Evolutionary conservation across 257 asterid genomes (phyloP).

Genomic region (Leonotis leonurus): DNA sequence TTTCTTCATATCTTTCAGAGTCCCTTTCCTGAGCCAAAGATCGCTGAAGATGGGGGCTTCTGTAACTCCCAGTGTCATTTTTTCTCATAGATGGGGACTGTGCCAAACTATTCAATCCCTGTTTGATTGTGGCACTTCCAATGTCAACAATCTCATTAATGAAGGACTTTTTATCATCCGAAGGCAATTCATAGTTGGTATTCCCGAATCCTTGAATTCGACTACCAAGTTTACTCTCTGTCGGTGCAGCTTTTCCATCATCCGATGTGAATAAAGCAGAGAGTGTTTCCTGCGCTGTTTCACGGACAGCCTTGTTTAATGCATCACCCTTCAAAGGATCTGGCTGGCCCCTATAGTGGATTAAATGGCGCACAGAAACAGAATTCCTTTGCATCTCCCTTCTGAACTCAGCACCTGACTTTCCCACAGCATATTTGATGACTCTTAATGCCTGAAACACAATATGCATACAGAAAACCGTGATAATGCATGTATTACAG

Average conservation of each 20-base stretch:
- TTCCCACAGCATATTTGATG: constrained; percentile 85
- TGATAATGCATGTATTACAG: neutral
- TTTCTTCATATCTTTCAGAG: constrained; percentile 56
- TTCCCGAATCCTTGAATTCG: constrained; percentile 96
- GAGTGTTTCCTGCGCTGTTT: constrained; percentile 90
- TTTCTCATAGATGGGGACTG: constrained; percentile 72
- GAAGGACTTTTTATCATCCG: constrained; percentile 80
- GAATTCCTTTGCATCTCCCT: constrained; percentile 99
- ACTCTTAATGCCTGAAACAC: constrained; percentile 70
- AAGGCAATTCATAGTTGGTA: constrained; percentile 61
- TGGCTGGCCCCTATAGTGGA: constrained; percentile 90
- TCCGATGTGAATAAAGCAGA: constrained; percentile 80
- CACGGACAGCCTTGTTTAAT: constrained; percentile 91
- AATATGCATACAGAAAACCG: neutral
- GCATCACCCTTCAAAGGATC: constrained; percentile 96
- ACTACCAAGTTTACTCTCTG: constrained; percentile 66
- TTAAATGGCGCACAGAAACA: constrained; percentile 74
- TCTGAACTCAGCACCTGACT: constrained; percentile 89
- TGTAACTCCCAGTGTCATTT: constrained; percentile 71
- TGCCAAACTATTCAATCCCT: constrained; percentile 71
- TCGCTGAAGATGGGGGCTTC: constrained; percentile 76
- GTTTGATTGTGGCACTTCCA: constrained; percentile 87
- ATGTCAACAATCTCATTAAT: constrained; percentile 87
- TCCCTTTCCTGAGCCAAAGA: constrained; percentile 72
- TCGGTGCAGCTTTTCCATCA: constrained; percentile 58